Conservation (phyloP, 2,329 filamentous ascomycete genomes). For the Pyricularia pennisetigena region DNA sequence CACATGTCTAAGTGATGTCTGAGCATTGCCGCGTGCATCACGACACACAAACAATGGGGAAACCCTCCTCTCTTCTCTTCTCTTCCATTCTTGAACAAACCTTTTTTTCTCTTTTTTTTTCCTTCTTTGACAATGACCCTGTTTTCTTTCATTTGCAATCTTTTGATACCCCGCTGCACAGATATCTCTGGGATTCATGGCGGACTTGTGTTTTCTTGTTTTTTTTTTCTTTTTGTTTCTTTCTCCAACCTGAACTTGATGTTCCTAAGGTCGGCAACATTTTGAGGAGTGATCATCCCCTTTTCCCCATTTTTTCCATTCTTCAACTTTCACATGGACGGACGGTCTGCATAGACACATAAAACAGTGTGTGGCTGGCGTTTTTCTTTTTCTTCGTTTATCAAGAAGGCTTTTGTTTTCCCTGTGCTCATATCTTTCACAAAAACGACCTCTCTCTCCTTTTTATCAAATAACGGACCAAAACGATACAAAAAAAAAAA, state of each 20-base stretch:
- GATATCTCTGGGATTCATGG: background rate
- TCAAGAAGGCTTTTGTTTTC: background rate
- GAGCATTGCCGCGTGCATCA: background rate
- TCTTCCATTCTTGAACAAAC: background rate
- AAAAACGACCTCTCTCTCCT: background rate
- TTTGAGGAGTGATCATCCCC: background rate
- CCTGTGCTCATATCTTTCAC: background rate
- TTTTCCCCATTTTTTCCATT: background rate
- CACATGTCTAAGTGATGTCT: background rate
- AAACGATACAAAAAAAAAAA: background rate
- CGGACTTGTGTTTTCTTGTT: background rate
- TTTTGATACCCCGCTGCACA: background rate
- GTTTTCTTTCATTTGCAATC: background rate
- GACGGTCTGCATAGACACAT: background rate
- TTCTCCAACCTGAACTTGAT: background rate
- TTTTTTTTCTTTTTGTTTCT: background rate
- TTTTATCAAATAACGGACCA: background rate
- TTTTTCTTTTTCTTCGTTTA: background rate
- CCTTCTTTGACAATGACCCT: background rate
- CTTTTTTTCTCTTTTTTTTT: background rate
- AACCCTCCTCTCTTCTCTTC: background rate
- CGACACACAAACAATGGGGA: background rate
- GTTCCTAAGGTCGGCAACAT: background rate
- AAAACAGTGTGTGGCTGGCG: background rate
- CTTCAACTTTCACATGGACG: background rate